Conservation (phyloP, 345 rosid species). For the Streptanthus diversifolius region DNA sequence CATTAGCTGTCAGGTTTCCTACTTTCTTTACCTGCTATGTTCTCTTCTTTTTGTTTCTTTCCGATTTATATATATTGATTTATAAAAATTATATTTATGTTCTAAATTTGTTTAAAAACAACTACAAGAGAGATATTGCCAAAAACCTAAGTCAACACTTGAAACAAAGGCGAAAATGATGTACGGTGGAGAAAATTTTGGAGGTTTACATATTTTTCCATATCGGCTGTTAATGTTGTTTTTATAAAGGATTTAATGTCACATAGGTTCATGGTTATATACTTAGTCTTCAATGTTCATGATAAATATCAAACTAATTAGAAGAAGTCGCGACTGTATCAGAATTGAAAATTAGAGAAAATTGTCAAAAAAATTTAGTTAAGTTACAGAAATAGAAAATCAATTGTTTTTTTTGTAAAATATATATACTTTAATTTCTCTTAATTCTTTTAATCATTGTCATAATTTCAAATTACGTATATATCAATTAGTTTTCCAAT, state of each 20-base stretch:
- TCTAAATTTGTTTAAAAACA: not conserved
- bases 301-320: not conserved
- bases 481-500: not conserved
- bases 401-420: not conserved
- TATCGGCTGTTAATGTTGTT: not conserved
- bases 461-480: not conserved
- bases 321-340: not conserved
- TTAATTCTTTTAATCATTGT: not conserved
- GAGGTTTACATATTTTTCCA: not conserved
- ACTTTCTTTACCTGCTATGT: slow-evolving; percentile 3
- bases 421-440: not conserved
- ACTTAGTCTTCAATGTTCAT: not conserved
- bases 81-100: not conserved
- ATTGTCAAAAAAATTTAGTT: not conserved
- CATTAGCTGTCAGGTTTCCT: slow-evolving; percentile 29
- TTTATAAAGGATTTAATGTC: not conserved
- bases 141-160: slow-evolving; percentile 17
- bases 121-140: slow-evolving; percentile 2
- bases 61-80: not conserved
- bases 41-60: slow-evolving; percentile 20
- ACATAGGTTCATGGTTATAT: not conserved
- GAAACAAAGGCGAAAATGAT: not conserved
- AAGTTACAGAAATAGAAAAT: not conserved
- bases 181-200: not conserved
- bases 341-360: not conserved